phyloP scores from a whole-genome alignment of 768 basidiomycete genomes.

The Phylloporus sp. region DNA sequence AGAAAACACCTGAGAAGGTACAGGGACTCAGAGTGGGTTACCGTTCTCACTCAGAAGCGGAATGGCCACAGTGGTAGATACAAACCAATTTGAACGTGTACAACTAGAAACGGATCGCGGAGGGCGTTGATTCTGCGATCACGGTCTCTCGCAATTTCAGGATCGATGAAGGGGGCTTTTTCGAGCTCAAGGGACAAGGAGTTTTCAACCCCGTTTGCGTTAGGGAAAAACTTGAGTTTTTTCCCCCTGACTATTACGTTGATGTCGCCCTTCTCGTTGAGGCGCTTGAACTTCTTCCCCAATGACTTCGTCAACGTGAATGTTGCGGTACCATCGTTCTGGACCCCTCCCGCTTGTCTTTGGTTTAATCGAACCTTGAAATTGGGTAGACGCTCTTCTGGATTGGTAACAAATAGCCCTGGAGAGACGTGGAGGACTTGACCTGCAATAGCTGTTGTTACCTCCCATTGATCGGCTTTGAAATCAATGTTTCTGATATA shows the following conservation, averaged over 20 bases:
- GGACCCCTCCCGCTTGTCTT: constrained; percentile 45
- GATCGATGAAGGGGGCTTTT: constrained; percentile 55
- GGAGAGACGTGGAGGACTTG: constrained; percentile 47
- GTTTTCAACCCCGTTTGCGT: constrained; percentile 1
- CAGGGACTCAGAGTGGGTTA: background rate
- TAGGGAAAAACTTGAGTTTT: constrained; percentile 34
- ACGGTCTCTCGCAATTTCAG: constrained; percentile 50
- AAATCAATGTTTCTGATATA: constrained; percentile 30
- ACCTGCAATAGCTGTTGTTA: constrained; percentile 51
- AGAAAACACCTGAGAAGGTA: constrained; percentile 23
- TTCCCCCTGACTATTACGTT: constrained; percentile 38
- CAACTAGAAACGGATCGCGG: constrained; percentile 49
- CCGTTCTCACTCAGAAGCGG: background rate
- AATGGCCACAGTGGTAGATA: constrained; percentile 21
- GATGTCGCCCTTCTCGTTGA: constrained; percentile 37
- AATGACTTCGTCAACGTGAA: constrained; percentile 30
- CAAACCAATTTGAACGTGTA: constrained; percentile 64
- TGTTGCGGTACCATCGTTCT: constrained; percentile 52
- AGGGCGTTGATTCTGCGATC: constrained; percentile 41
- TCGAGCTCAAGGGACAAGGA: constrained; percentile 36
- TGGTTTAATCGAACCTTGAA: constrained; percentile 56
- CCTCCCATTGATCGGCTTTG: constrained; percentile 48
- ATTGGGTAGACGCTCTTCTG: constrained; percentile 41
- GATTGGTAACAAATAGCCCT: constrained; percentile 23
- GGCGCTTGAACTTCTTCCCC: constrained; percentile 45